These are phyloP conservation scores for Sporothrix pallida DNA, from an alignment of 2,329 filamentous ascomycete genomes.

Conservation along the genomic window DNA sequence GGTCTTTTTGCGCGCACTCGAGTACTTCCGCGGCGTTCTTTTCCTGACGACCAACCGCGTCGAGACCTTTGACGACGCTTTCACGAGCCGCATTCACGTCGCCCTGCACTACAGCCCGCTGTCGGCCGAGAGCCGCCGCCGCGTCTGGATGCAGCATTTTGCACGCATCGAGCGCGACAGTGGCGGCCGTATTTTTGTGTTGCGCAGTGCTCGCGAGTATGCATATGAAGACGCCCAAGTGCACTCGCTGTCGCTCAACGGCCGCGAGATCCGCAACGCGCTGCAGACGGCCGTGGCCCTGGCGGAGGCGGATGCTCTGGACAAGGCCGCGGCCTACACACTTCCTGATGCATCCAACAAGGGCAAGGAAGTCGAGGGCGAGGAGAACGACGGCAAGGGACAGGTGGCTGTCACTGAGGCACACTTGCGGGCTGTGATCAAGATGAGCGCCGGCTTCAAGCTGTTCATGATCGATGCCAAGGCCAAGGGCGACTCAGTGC, in stretches of 20 bases:
- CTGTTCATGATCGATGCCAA: slow-evolving; percentile 40
- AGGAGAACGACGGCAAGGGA: slow-evolving; percentile 42
- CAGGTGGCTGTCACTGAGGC: slow-evolving; percentile 44
- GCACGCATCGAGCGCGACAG: slow-evolving; percentile 53
- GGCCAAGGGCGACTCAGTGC: not conserved
- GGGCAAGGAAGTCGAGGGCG: not conserved
- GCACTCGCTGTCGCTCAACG: slow-evolving; percentile 50
- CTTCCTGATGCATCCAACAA: too few species aligned
- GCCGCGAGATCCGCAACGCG: slow-evolving; percentile 46
- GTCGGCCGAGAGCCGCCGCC: slow-evolving; percentile 50
- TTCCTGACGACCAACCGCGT: slow-evolving; percentile 60
- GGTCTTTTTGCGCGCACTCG: slow-evolving; percentile 57
- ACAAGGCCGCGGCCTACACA: not conserved
- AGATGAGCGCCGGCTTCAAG: slow-evolving; percentile 50
- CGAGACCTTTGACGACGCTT: slow-evolving; percentile 54
- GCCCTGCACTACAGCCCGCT: slow-evolving; percentile 54
- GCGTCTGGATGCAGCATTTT: slow-evolving; percentile 55
- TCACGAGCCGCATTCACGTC: slow-evolving; percentile 57
- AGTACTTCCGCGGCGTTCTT: slow-evolving; percentile 58
- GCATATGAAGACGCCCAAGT: slow-evolving; percentile 49
- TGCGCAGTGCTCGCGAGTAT: slow-evolving; percentile 49
- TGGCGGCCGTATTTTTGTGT: slow-evolving; percentile 47
- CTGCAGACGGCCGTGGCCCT: slow-evolving; percentile 47
- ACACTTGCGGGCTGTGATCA: slow-evolving; percentile 47
- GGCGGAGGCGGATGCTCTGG: slow-evolving; percentile 44